These are phyloP conservation scores for Neophaeococcomyces aloes DNA, from an alignment of 2,329 filamentous ascomycete species.

Conservation along the genomic window DNA sequence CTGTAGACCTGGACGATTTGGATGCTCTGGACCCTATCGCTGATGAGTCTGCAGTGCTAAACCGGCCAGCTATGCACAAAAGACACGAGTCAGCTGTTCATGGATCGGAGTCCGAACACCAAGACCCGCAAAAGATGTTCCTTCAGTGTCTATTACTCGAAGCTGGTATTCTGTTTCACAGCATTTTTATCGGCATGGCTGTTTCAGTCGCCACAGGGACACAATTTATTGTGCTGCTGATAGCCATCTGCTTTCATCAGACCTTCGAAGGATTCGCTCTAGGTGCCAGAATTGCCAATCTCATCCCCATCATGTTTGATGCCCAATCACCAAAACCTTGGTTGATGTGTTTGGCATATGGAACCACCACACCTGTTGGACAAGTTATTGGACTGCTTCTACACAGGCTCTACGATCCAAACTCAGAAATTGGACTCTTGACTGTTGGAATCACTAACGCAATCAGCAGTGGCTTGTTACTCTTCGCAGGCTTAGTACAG, in stretches of 20 bases:
- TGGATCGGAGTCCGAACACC: conserved; percentile 21
- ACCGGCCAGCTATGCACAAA: conserved; percentile 22
- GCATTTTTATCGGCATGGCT: conserved; percentile 78
- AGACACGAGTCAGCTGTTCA: conserved; percentile 11
- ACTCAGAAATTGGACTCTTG: conserved; percentile 62
- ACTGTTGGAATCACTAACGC: conserved; percentile 85
- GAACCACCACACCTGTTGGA: conserved; percentile 66
- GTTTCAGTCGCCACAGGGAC: conserved; percentile 70
- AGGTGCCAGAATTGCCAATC: conserved; percentile 71
- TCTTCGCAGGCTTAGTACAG: conserved; percentile 77
- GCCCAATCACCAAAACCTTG: conserved; percentile 63
- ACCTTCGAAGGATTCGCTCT: conserved; percentile 82
- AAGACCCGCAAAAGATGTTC: conserved; percentile 55
- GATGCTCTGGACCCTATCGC: conserved; percentile 31
- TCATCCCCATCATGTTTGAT: conserved; percentile 56
- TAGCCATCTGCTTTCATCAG: conserved; percentile 76
- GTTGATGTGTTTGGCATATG: conserved; percentile 55
- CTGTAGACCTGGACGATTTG: conserved; percentile 51
- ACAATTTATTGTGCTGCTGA: conserved; percentile 66
- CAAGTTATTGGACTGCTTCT: conserved; percentile 71
- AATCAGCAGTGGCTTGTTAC: conserved; percentile 65
- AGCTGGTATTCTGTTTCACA: conserved; percentile 75
- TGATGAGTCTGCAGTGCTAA: conserved; percentile 24
- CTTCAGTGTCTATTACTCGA: conserved; percentile 71
- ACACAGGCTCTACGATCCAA: conserved; percentile 70